Base-by-base conservation (phyloP, 75 land plant species). In the Selaginella moellendorffii region DNA sequence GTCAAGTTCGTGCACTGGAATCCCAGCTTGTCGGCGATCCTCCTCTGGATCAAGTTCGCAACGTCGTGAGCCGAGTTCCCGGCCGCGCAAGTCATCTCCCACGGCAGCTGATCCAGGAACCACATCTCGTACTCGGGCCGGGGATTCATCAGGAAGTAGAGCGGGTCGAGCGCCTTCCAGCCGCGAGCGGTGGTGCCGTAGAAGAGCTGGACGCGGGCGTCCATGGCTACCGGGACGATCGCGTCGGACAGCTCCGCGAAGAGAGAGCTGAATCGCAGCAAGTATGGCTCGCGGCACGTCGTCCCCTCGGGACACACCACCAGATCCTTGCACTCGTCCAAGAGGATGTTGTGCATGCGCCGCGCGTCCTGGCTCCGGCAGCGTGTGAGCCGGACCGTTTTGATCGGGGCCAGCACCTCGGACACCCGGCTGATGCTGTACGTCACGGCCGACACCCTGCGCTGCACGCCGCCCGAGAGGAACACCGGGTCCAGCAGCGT, bases 91-190 rank as follows among this genome's bases (percentile, higher is more conserved):
- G 97, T 92, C 1, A 84, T 79, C 68, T 83, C 84, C 14, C 9
- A 52, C 19, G 97, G 95, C 30, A 92, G 54, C 63, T 88, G 80
- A 68, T 79, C 70, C 65, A 92, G 69, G 74, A 92, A 88, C 0
- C 82, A 81, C 20, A 92, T 80, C 62, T 81, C 86, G 54, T 92
- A 92, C 1, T 69, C 69, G 0, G 97, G 97, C 51, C 80, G 65
- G 0, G 95, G 95, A 70, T 92, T 85, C 95, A 92, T 85, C 77
- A 82, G 73, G 74, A 82, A 92, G 81, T 82, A 92, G 25, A 92
- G 74, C 14, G 95, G 83, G 31, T 92, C 97, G 76, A 92, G 62
- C 1, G 67, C 89, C 53, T 92, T 92, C 79, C 83, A 84, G 0
- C 93, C 93, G 24, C 89, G 46, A 0, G 97, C 97, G 0, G 97